phyloP scores from a whole-genome alignment of 108 stramenopile species.

The Mayamaea pseudoterrestris region DNA sequence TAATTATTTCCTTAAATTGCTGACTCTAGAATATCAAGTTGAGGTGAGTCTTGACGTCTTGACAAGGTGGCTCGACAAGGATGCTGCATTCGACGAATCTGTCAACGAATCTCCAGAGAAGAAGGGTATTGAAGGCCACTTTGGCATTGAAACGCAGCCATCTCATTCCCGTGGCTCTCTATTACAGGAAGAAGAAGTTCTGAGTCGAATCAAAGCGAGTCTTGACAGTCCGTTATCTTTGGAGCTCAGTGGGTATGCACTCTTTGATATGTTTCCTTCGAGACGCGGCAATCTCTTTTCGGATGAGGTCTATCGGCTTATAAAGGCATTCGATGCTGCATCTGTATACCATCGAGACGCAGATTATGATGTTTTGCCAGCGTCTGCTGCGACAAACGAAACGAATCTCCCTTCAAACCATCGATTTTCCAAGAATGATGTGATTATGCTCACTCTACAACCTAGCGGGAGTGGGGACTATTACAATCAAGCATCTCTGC shows the following conservation, averaged over 20 bases:
- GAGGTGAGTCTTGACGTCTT: slow-evolving; percentile 33
- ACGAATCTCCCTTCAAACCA: slow-evolving; percentile 47
- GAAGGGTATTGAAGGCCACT: too few species aligned
- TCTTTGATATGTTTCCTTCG: slow-evolving; percentile 60
- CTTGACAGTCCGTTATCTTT: slow-evolving; percentile 51
- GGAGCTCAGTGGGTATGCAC: slow-evolving; percentile 54
- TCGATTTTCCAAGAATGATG: slow-evolving; percentile 74
- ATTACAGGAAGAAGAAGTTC: slow-evolving; percentile 61
- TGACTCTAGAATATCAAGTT: slow-evolving; percentile 56
- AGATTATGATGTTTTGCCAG: slow-evolving; percentile 1
- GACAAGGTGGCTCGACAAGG: too few species aligned
- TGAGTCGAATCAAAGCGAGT: slow-evolving; percentile 53
- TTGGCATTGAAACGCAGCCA: neutral
- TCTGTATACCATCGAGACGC: slow-evolving; percentile 7
- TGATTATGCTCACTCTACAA: slow-evolving; percentile 64
- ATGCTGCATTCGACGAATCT: too few species aligned
- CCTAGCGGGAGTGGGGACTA: slow-evolving; percentile 77
- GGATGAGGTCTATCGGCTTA: slow-evolving; percentile 76
- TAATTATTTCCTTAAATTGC: slow-evolving; percentile 46
- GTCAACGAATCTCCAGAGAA: too few species aligned
- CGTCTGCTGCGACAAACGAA: neutral
- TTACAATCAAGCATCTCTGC: slow-evolving; percentile 32
- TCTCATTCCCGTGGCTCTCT: neutral
- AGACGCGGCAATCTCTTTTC: slow-evolving; percentile 72
- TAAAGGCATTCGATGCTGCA: slow-evolving; percentile 64